Conservation (phyloP, 805 yeast genomes). For the Barnettozyma pratensis region DNA sequence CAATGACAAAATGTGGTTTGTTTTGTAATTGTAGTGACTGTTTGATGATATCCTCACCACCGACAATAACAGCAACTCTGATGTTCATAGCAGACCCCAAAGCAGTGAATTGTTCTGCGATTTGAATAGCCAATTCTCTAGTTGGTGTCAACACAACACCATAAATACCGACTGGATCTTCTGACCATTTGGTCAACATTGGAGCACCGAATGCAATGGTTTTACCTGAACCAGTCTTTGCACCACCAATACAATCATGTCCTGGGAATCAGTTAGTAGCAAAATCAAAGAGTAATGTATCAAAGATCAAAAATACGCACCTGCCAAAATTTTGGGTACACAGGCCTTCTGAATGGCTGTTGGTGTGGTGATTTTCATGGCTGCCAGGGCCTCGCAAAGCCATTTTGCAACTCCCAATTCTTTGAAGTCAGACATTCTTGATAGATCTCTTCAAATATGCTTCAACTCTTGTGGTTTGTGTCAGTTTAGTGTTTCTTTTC, state of each 20-base stretch:
- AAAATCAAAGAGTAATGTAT: not conserved
- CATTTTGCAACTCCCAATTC: constrained; percentile 78
- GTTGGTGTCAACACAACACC: constrained; percentile 90
- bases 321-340: constrained; percentile 79
- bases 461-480: not conserved
- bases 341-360: constrained; percentile 85
- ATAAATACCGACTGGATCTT: constrained; percentile 89
- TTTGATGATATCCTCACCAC: constrained; percentile 91
- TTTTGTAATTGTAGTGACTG: constrained; percentile 79
- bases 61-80: constrained; percentile 78
- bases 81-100: constrained; percentile 87
- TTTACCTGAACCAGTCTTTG: constrained; percentile 97
- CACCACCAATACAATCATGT: constrained; percentile 95
- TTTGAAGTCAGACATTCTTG: constrained; percentile 34
- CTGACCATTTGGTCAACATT: constrained; percentile 90
- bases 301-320: constrained; percentile 16
- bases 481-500: not conserved
- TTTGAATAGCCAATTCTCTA: constrained; percentile 91
- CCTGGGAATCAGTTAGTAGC: constrained; percentile 27
- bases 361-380: constrained; percentile 81
- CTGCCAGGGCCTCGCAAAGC: constrained; percentile 72
- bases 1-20: constrained; percentile 90
- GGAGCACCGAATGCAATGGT: constrained; percentile 98
- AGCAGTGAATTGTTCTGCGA: constrained; percentile 94
- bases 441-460: not conserved